Evolutionary conservation across 2,329 filamentous ascomycete species (phyloP), one percentile per base, ranked within the genome.

Genomic region (Akanthomyces dipterigenus): DNA sequence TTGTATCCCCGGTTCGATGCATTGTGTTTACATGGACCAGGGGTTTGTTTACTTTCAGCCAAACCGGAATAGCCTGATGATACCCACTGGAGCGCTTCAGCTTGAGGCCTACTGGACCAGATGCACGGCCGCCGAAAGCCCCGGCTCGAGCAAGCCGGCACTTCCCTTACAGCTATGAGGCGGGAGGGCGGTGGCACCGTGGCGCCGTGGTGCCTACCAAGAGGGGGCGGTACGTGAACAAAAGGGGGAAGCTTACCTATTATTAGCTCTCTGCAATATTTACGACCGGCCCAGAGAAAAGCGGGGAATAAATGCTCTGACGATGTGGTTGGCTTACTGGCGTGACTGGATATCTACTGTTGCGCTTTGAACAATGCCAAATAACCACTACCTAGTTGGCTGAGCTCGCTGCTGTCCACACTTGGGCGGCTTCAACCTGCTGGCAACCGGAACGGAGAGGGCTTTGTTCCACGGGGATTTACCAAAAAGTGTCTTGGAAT

Each of bases 1-100:
- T 55, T 36, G 38, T 62, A 60, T 50, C 40, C 38, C 34, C 55
- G 54, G 45, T 46, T 40, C 34, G 61, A 55, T 43, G 50, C 26
- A 16, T 31, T 46, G 46, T 60, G 55, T 62, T 62, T 59, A 62
- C 56, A 24, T n/a, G 24, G 55, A 46, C 55, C 28, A 34, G 45
- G 43, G 38, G 43, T 62, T 62, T 60, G 55, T 63, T 63, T 60
- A 55, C 49, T 50, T 55, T 50, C 38, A 34, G 55, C 56, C 34
- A 45, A 63, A 63, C 56, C 9, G 55, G 61, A 43, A 57, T 63
- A 63, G 61, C 46, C 31, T 49, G 55, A 60, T 46, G 60, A 46
- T 26, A 22, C 45, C 61, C 61, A 63, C 55, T 20, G 28, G 22
- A 28, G 38, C 61, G 56, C 56, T 51, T 60, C 55, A 63, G 50